Evolutionary conservation across 345 rosid species (phyloP).

Genomic region (Capsella bursapastoris): DNA sequence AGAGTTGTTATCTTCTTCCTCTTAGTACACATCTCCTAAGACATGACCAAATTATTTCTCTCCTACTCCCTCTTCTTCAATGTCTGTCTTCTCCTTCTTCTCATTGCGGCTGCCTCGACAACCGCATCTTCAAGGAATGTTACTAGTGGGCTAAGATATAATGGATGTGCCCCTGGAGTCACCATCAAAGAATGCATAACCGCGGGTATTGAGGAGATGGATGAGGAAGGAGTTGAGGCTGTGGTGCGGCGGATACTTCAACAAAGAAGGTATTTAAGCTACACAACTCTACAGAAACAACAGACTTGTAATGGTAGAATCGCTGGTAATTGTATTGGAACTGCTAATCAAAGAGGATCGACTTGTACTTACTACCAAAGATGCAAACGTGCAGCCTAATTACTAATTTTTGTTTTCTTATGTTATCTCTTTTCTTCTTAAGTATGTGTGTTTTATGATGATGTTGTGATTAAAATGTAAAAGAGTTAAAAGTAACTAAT

Average conservation of each 20-base stretch:
- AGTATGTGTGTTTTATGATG: background rate
- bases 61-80: constrained; percentile 2
- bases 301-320: constrained; percentile 1
- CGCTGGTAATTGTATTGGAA: constrained; percentile 12
- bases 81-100: constrained; percentile 24
- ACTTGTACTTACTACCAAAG: constrained; percentile 10
- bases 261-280: constrained; percentile 9
- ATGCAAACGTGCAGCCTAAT: constrained; percentile 23
- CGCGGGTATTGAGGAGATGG: constrained; percentile 1
- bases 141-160: constrained; percentile 11
- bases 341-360: background rate
- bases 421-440: background rate
- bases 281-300: background rate
- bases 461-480: background rate
- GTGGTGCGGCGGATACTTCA: constrained; percentile 35
- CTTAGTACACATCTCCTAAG: constrained; percentile 4
- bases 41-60: constrained; percentile 17
- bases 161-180: constrained; percentile 30
- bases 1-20: background rate
- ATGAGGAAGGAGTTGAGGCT: constrained; percentile 20
- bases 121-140: constrained; percentile 20
- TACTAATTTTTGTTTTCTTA: background rate
- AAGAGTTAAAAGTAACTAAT: background rate
- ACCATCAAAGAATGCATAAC: constrained; percentile 25
- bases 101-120: background rate